Conservation (phyloP, 2,329 filamentous ascomycete species). For the Fusarium beomiforme region DNA sequence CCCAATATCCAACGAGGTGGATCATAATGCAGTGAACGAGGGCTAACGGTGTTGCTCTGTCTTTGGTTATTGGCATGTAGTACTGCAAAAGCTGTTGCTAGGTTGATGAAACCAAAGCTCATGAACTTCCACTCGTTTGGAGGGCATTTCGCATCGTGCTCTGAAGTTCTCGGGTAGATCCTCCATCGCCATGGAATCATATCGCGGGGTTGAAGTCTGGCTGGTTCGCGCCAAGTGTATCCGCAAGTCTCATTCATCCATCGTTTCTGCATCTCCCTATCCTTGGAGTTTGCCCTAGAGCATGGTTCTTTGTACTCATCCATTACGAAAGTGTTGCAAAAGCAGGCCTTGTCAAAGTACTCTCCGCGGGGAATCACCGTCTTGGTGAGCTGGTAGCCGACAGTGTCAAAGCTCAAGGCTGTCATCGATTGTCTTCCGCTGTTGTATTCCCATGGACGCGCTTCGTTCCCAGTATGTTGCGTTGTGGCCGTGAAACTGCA, state of each 20-base stretch:
- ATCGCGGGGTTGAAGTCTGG: not conserved
- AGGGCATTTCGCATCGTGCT: not conserved
- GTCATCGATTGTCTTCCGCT: not conserved
- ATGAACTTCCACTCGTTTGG: not conserved
- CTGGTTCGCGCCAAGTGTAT: not conserved
- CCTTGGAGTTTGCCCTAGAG: not conserved
- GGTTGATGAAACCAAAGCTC: conserved; percentile 7
- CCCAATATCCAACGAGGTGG: not conserved
- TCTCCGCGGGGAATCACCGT: not conserved
- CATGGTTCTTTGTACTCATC: conserved; percentile 7
- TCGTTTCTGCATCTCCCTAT: not conserved
- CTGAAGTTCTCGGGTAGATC: not conserved
- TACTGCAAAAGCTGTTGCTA: not conserved
- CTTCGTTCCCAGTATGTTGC: conserved; percentile 10
- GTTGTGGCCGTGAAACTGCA: conserved; percentile 16
- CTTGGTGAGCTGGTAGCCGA: conserved; percentile 7
- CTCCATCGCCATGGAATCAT: conserved; percentile 33
- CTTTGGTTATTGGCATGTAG: not conserved
- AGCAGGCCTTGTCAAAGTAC: conserved; percentile 28
- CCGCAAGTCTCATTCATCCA: conserved; percentile 30
- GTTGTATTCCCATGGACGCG: conserved; percentile 29
- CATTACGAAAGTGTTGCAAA: conserved; percentile 10
- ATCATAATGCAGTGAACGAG: not conserved
- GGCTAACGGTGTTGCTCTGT: accelerated
- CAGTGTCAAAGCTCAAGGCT: conserved; percentile 14